These are phyloP conservation scores for Neonothopanus nambi DNA, from an alignment of 1,284 basidiomycete species.

Conservation along the genomic window DNA sequence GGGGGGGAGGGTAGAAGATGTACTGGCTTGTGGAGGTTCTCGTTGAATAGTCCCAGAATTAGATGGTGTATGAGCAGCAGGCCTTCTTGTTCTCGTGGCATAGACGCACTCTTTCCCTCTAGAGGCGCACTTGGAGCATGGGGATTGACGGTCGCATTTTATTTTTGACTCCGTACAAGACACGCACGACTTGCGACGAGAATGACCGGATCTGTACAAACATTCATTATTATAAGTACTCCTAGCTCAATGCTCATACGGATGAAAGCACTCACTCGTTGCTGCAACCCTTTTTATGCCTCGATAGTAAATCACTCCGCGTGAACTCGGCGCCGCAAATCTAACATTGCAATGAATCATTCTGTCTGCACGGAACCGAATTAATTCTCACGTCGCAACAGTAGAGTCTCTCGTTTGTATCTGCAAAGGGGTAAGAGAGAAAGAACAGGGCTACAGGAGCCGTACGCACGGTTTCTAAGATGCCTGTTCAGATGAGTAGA, in stretches of 20 bases:
- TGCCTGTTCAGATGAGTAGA: conserved; percentile 50
- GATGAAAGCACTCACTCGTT: conserved; percentile 38
- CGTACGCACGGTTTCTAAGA: conserved; percentile 45
- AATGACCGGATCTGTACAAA: conserved; percentile 25
- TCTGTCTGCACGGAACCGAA: conserved; percentile 10
- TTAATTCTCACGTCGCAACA: conserved; percentile 42
- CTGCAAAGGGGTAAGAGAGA: conserved; percentile 24
- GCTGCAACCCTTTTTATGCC: conserved; percentile 50
- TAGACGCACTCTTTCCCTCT: conserved; percentile 56
- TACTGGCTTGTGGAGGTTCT: not conserved
- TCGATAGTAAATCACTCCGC: conserved; percentile 48
- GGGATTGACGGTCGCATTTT: conserved; percentile 58
- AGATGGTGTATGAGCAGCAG: not conserved
- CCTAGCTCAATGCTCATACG: too few relatives aligned
- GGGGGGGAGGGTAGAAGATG: not conserved
- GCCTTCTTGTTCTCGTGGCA: conserved; percentile 23
- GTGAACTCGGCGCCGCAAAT: conserved; percentile 50
- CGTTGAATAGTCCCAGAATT: not conserved
- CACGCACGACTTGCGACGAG: conserved; percentile 47
- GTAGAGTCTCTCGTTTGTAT: conserved; percentile 47
- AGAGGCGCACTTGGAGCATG: conserved; percentile 57
- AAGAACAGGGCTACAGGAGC: not conserved
- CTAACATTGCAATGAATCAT: conserved; percentile 27
- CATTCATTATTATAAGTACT: not conserved
- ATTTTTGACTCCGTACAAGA: conserved; percentile 64